Evolutionary conservation across 768 basidiomycete species (phyloP), one percentile per base, ranked within the genome.

Genomic region (Lactifluus piperatus): DNA sequence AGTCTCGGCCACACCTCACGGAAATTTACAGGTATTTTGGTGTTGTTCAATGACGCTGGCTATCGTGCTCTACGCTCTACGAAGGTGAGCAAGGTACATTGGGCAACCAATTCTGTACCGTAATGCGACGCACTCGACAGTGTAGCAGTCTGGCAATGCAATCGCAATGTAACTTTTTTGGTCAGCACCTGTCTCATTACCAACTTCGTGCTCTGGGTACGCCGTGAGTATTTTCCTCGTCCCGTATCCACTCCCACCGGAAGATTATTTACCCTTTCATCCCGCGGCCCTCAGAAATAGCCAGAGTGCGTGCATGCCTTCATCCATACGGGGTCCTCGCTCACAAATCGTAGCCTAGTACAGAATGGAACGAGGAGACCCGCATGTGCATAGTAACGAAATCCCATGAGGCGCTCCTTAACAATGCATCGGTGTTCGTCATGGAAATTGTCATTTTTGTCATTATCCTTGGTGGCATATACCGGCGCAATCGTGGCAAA

Each of bases 131-230:
- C 22, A 20, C 10, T 30, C 20, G 22, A 47, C 5, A 58, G 60
- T 16, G 6, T 58, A 20, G 60, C 60, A 11, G 27, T 62, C 16
- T 58, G 61, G 61, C 18, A 58, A 47, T 44, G 51, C 11, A 62
- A 58, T 26, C 9, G 7, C 36, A 54, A 51, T 36, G 37, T 62
- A 5, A 18, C 52, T 9, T 4, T 47, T 13, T 58, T 62, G 18
- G 32, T 58, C 24, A 7, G 41, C 30, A 32, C 22, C 22, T 52
- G 47, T 26, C 56, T 53, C 26, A n/a, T 46, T 26, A 49, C 44
- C 14, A 62, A 62, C 13, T 29, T 62, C 22, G 56, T 29, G 6
- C 54, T 62, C 50, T 62, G 60, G 60, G 43, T 62, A 36, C 45
- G 60, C n/a, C n/a, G n/a, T 62, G 30, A 39, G 56, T 36, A 6